Conservation (phyloP, 352 stramenopile genomes). For the Phytophthora aleatoria region DNA sequence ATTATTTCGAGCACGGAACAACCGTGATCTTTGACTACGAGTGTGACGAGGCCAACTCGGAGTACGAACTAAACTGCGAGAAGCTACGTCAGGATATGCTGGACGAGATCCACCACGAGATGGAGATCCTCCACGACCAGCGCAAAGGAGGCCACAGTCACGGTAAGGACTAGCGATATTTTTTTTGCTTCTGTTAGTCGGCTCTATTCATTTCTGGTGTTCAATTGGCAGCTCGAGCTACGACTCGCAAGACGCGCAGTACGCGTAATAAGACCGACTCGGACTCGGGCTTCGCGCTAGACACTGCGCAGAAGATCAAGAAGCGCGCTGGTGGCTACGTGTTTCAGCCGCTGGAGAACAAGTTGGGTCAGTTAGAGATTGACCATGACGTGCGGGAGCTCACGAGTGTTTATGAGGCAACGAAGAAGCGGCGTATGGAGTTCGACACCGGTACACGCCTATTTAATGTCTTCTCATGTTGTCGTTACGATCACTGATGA, state of each 20-base stretch:
- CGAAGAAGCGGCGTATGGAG: conserved; percentile 76
- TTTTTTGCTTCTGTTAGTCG: background rate
- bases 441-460: conserved; percentile 39
- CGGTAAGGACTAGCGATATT: conserved; percentile 28
- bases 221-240: conserved; percentile 53
- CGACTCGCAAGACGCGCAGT: conserved; percentile 78
- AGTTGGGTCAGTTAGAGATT: conserved; percentile 70
- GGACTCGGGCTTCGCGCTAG: conserved; percentile 42
- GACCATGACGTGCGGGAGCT: conserved; percentile 76
- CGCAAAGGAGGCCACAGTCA: conserved; percentile 58
- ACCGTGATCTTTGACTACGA: conserved; percentile 82
- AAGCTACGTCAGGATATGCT: conserved; percentile 86
- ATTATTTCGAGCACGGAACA: conserved; percentile 66
- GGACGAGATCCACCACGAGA: conserved; percentile 86
- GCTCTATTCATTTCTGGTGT: conserved; percentile 11
- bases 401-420: conserved; percentile 45
- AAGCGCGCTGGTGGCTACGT: conserved; percentile 65
- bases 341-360: conserved; percentile 77
- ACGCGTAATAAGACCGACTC: conserved; percentile 58
- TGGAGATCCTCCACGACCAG: conserved; percentile 82
- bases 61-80: conserved; percentile 78
- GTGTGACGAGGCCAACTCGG: conserved; percentile 77
- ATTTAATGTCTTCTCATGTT: conserved; percentile 12
- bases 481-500: conserved; percentile 18
- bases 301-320: conserved; percentile 73